A percentile compares a stretch with the other conserved stretches of the same genome.
phyloP scores from a whole-genome alignment of 805 yeast genomes.

The Millerozyma miso region DNA sequence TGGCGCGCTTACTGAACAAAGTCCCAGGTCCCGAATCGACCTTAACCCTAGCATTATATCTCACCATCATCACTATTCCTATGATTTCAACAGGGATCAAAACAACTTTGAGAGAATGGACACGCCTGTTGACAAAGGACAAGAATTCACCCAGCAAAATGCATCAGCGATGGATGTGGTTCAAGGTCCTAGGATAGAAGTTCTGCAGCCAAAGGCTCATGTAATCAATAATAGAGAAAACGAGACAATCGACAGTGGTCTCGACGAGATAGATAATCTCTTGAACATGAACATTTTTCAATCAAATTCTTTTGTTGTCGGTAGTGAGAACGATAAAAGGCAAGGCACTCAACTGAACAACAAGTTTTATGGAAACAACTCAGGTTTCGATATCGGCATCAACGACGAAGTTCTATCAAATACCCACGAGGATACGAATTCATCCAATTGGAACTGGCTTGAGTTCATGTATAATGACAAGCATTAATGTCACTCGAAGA shows the following conservation, averaged over 20 bases:
- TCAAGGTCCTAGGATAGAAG: neutral
- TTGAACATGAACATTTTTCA: conserved; percentile 38
- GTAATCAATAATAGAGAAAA: neutral
- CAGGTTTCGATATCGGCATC: conserved; percentile 20
- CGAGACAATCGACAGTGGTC: conserved; percentile 5
- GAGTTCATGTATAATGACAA: conserved; percentile 28
- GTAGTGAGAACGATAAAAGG: conserved; percentile 5
- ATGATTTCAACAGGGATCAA: no score
- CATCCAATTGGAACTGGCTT: conserved; percentile 36
- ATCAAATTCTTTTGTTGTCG: conserved; percentile 27
- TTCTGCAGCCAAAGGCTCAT: neutral
- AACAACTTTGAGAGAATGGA: no score
- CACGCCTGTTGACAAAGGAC: no score
- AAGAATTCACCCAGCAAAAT: no score
- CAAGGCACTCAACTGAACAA: neutral
- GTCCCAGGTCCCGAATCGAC: neutral
- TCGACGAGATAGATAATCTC: conserved; percentile 39
- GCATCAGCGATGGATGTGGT: neutral
- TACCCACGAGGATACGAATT: conserved; percentile 11
- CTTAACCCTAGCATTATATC: conserved; percentile 6
- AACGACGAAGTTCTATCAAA: conserved; percentile 30
- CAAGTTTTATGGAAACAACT: conserved; percentile 7
- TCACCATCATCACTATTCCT: conserved; percentile 6
- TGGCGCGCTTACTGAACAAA: conserved; percentile 3
- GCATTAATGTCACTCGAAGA: no score